These are phyloP conservation scores for Globisporangium splendens DNA, from an alignment of 352 stramenopile species.

Conservation along the genomic window DNA sequence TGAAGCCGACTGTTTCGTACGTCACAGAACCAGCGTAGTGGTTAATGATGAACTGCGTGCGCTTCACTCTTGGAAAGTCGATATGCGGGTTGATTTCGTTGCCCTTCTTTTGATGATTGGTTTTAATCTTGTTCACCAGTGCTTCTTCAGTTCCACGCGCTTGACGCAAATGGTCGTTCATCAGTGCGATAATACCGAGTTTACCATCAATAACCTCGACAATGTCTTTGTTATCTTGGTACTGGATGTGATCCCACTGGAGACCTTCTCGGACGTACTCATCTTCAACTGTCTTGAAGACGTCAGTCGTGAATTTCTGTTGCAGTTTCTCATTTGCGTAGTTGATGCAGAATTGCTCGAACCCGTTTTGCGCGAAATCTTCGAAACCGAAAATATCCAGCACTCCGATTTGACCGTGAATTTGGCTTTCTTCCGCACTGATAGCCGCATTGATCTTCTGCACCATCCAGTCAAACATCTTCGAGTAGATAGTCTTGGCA, in stretches of 20 bases:
- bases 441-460: slow-evolving; percentile 85
- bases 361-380: slow-evolving; percentile 93
- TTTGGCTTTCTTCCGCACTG: slow-evolving; percentile 64
- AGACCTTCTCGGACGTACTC: slow-evolving; percentile 98
- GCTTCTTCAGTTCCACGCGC: slow-evolving; percentile 84
- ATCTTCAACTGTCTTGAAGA: slow-evolving; percentile 98
- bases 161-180: slow-evolving; percentile 87
- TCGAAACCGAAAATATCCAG: slow-evolving; percentile 99
- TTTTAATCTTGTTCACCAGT: slow-evolving; percentile 86
- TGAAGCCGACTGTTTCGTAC: slow-evolving; percentile 94
- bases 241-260: slow-evolving; percentile 97
- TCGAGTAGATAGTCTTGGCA: slow-evolving; percentile 97
- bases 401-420: slow-evolving; percentile 91
- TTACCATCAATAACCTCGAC: slow-evolving; percentile 95
- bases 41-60: slow-evolving; percentile 93
- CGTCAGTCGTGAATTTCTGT: slow-evolving; percentile 92
- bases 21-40: slow-evolving; percentile 95
- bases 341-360: slow-evolving; percentile 93
- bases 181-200: slow-evolving; percentile 84
- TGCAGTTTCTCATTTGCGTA: slow-evolving; percentile 91
- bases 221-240: slow-evolving; percentile 98
- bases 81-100: slow-evolving; percentile 69
- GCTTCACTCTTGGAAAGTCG: slow-evolving; percentile 86
- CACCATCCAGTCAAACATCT: slow-evolving; percentile 98
- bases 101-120: slow-evolving; percentile 78